Conservation (phyloP, 495 filamentous ascomycete species). For the Penicillium antarcticum region DNA sequence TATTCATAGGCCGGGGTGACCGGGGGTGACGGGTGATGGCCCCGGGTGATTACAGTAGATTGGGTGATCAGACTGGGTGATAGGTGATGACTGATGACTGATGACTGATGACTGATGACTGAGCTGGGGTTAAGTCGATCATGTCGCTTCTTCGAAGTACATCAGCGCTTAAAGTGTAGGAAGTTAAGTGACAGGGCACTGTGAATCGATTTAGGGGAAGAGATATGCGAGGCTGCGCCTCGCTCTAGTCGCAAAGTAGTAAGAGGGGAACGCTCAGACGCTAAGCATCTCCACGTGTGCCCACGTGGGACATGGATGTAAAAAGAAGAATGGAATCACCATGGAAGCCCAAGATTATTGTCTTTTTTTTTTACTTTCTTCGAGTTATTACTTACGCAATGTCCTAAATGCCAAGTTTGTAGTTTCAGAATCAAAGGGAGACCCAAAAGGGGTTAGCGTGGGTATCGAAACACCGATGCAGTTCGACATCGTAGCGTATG, state of each 20-base stretch:
- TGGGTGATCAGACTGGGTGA: too few species aligned
- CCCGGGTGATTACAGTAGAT: too few species aligned
- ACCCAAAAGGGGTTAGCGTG: background rate
- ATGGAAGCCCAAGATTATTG: constrained; percentile 15
- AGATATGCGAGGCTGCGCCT: constrained; percentile 9
- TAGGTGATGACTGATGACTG: too few species aligned
- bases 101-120: too few species aligned
- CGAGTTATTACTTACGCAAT: background rate
- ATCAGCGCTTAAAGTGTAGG: too few species aligned
- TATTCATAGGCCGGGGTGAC: too few species aligned
- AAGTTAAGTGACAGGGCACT: too few species aligned
- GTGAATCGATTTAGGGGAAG: background rate
- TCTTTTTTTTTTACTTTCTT: background rate
- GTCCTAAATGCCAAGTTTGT: background rate
- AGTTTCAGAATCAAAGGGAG: background rate
- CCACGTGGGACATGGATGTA: constrained; percentile 40
- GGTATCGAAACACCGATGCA: background rate
- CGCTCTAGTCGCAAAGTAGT: constrained; percentile 11
- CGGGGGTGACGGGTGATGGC: too few species aligned
- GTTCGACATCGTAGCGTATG: too few species aligned
- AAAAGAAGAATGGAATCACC: constrained; percentile 29
- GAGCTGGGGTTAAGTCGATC: too few species aligned
- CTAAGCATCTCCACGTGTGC: constrained; percentile 34
- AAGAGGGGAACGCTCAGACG: constrained; percentile 18
- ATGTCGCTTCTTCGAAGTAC: too few species aligned